Base-by-base conservation (phyloP, 2,329 filamentous ascomycete genomes). In the Pezicula radicicola region DNA sequence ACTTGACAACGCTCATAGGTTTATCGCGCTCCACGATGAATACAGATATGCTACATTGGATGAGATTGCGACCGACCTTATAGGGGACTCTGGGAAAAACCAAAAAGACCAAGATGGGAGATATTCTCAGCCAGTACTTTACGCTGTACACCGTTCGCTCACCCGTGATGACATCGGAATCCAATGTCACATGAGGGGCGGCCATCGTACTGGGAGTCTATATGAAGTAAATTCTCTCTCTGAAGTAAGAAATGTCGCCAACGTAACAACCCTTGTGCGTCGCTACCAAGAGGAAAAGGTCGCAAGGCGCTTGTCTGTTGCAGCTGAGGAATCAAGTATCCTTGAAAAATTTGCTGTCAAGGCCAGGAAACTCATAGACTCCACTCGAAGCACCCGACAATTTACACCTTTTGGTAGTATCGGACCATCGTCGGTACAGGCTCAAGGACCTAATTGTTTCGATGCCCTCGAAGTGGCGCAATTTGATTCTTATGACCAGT, bases 131-230 rank as follows among this genome's bases (percentile, higher is more conserved):
- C 62, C 75, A 27, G 76, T 78, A 8, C 68, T 91, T 5, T 88
- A 90, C 61, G 88, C 89, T 4, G 82, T 91, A 6, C 85, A 91
- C 58, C 80, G 80, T 51, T 79, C 85, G 8, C 65, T 93, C 7
- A 66, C 77, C 21, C 73, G 77, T 39, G 78, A 84, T 53, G 82
- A 85, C 8, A 74, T 83, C 49, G 80, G 75, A 27, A 89, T 91
- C 63, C 75, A 76, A 56, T 80, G 65, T n/a, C 75, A 78, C 55
- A 58, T 55, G 67, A 76, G 68, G 21, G 54, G 58, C 61, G 78
- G 56, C 66, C 77, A 68, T 68, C 77, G 68, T 64, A 65, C 74
- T 63, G 83, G 70, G 62, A 78, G 69, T 67, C 79, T 88, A 28
- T 88, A 87, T 60, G 79, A 85, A 55, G 75, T 92, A 52, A 74